Percentiles rank a stretch among this genome's conserved stretches.
Conservation (phyloP, 2,329 filamentous ascomycete species). For the Uncinocarpus reesii region DNA sequence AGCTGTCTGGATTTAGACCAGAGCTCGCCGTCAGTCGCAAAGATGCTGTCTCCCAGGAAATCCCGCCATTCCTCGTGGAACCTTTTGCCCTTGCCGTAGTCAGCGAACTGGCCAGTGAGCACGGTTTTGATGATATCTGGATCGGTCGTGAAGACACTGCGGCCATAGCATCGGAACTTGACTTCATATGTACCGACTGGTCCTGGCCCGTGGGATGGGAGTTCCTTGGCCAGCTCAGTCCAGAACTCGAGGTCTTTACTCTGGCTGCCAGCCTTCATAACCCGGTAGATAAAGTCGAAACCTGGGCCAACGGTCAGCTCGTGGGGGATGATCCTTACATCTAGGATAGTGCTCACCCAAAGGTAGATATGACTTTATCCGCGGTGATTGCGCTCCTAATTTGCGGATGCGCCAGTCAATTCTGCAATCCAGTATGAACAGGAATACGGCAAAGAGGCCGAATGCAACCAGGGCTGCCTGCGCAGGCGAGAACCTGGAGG, state of each 20-base stretch:
- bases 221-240: slow-evolving; percentile 41
- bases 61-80: slow-evolving; percentile 68
- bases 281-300: slow-evolving; percentile 53
- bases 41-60: slow-evolving; percentile 78
- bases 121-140: slow-evolving; percentile 87
- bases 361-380: slow-evolving; percentile 27
- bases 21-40: slow-evolving; percentile 64
- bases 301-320: slow-evolving; percentile 37
- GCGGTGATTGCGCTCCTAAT: slow-evolving; percentile 30
- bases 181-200: slow-evolving; percentile 59
- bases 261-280: slow-evolving; percentile 43
- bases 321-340: neutral
- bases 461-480: slow-evolving; percentile 6
- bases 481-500: neutral
- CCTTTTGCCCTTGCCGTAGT: slow-evolving; percentile 67
- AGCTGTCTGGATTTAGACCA: slow-evolving; percentile 81
- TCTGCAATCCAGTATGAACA: neutral
- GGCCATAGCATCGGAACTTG: slow-evolving; percentile 29
- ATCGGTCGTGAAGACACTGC: slow-evolving; percentile 67
- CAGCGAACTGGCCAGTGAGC: slow-evolving; percentile 72
- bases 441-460: slow-evolving; percentile 1
- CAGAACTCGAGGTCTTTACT: neutral
- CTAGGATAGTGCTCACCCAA: slow-evolving; percentile 24
- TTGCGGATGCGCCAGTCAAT: slow-evolving; percentile 21
- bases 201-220: slow-evolving; percentile 31